Conservation (phyloP, 192 early-diverging fungal species). For the Coemansia sp. region DNA sequence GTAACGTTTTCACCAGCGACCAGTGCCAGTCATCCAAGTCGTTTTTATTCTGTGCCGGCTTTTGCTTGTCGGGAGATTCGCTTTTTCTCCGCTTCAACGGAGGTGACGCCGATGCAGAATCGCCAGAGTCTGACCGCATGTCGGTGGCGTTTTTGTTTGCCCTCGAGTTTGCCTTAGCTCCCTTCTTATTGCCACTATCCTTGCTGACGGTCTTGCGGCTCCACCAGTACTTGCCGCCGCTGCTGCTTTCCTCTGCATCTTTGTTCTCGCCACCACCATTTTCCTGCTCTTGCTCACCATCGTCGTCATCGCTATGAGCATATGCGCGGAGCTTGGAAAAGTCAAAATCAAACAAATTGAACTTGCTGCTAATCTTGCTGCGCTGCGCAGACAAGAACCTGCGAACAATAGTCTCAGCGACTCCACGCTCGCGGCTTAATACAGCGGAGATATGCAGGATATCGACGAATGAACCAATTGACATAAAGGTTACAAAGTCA, state of each 20-base stretch:
- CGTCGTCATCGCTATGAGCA: slow-evolving; percentile 7
- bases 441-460: slow-evolving; percentile 68
- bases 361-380: slow-evolving; percentile 18
- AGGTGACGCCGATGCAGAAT: background rate
- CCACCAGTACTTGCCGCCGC: slow-evolving; percentile 3
- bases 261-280: background rate
- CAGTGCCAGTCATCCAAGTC: slow-evolving; percentile 74
- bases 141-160: background rate
- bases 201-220: slow-evolving; percentile 5
- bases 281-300: background rate
- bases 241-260: background rate
- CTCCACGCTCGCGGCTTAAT: slow-evolving; percentile 55
- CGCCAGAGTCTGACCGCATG: no score
- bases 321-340: slow-evolving; percentile 39
- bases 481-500: slow-evolving; percentile 75
- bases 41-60: slow-evolving; percentile 2
- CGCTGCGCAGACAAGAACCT: slow-evolving; percentile 52
- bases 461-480: slow-evolving; percentile 71
- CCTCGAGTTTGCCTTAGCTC: background rate
- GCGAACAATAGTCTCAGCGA: slow-evolving; percentile 64
- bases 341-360: slow-evolving; percentile 45
- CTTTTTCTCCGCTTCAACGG: background rate
- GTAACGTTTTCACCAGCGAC: slow-evolving; percentile 75
- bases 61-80: background rate
- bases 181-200: background rate